Percentiles rank a stretch among this genome's conserved stretches.
Conservation (phyloP, 75 land plant species). For the Cryptomeria japonica region DNA sequence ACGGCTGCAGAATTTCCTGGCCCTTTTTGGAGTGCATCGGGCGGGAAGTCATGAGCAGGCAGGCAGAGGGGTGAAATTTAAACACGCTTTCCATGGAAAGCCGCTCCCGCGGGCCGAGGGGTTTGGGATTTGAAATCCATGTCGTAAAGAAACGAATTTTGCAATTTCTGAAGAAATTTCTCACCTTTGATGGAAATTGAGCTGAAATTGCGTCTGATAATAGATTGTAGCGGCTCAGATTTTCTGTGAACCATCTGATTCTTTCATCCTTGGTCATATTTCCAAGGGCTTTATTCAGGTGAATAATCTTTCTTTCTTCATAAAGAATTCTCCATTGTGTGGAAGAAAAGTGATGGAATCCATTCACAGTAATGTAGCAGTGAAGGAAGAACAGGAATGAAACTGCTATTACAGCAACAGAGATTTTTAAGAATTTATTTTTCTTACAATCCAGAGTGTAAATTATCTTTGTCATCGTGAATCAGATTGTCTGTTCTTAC, state of each 20-base stretch:
- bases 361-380: too few relatives aligned
- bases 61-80: slow-evolving; percentile 42
- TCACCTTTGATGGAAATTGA: slow-evolving; percentile 27
- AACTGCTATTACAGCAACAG: too few relatives aligned
- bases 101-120: slow-evolving; percentile 46
- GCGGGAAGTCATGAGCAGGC: slow-evolving; percentile 56
- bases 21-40: slow-evolving; percentile 53
- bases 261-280: slow-evolving; percentile 20
- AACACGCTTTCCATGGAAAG: slow-evolving; percentile 59
- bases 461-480: too few relatives aligned
- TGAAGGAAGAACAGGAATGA: too few relatives aligned
- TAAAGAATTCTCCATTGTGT: too few relatives aligned
- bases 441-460: too few relatives aligned
- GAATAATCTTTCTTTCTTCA: too few relatives aligned
- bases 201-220: slow-evolving; percentile 10
- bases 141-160: slow-evolving; percentile 57
- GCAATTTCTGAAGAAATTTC: slow-evolving; percentile 40
- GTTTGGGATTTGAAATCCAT: slow-evolving; percentile 54
- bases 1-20: slow-evolving; percentile 24
- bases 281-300: background rate
- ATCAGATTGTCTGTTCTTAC: too few relatives aligned
- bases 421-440: too few relatives aligned
- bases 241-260: slow-evolving; percentile 11
- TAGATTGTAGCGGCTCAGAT: slow-evolving; percentile 13
- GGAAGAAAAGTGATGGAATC: too few relatives aligned